Evolutionary conservation across 1,139 yeast species (phyloP).

Genomic region (Magnusiomyces starmeri): DNA sequence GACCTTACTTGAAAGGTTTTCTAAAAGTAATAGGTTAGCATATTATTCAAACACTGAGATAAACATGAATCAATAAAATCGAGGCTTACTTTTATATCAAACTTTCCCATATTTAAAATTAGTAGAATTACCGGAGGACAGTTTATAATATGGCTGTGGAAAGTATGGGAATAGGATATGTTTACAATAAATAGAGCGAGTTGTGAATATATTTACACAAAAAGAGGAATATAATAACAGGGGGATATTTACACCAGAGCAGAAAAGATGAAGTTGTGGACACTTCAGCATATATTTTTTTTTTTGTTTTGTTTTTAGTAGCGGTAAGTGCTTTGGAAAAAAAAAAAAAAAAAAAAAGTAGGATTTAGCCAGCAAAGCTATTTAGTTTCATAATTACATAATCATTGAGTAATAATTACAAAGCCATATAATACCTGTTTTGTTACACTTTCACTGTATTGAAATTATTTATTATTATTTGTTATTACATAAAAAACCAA

Average conservation of each 20-base stretch:
- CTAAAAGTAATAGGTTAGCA: slow-evolving; percentile 32
- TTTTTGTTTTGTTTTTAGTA: too few relatives aligned
- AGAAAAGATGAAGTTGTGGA: not conserved
- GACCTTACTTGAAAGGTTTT: slow-evolving; percentile 81
- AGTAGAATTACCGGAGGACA: not conserved
- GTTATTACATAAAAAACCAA: not conserved
- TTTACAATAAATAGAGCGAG: not conserved
- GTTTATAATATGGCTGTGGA: not conserved
- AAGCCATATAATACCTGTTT: too few relatives aligned
- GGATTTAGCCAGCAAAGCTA: too few relatives aligned
- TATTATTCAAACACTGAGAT: not conserved
- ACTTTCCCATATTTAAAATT: slow-evolving; percentile 19
- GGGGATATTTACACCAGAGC: not conserved
- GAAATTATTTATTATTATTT: not conserved
- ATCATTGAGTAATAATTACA: too few relatives aligned
- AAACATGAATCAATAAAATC: not conserved
- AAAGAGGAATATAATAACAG: not conserved
- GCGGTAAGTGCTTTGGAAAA: not conserved
- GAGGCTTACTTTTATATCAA: slow-evolving; percentile 24
- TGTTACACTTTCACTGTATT: not conserved
- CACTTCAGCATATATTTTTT: not conserved
- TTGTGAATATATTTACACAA: not conserved
- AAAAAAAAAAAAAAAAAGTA: not conserved
- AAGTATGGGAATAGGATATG: not conserved
- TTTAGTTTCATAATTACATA: too few relatives aligned